Conservation (phyloP, 805 yeast genomes). For the Clavispora fructus region DNA sequence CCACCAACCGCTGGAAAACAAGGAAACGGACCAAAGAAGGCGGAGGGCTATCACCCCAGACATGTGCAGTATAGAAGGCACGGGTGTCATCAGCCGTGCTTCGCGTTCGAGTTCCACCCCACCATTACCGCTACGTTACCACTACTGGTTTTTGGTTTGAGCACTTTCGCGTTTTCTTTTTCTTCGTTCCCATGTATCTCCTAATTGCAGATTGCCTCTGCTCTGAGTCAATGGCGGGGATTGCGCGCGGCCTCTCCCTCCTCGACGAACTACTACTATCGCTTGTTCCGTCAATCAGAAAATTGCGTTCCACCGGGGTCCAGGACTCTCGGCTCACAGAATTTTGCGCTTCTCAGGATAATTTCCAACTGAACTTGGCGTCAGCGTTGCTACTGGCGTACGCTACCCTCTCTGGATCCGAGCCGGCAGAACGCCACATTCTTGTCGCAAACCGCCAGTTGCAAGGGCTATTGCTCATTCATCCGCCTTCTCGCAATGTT, state of each 20-base stretch:
- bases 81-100: not conserved
- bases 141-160: too few species aligned
- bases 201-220: slow-evolving; percentile 2
- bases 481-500: slow-evolving; percentile 47
- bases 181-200: not conserved
- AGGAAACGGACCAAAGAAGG: not conserved
- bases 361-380: slow-evolving; percentile 47
- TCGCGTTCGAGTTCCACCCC: not conserved
- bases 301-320: slow-evolving; percentile 4
- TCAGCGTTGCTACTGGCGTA: slow-evolving; percentile 25
- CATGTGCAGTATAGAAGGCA: not conserved
- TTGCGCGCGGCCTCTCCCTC: slow-evolving; percentile 4
- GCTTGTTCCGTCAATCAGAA: slow-evolving; percentile 9
- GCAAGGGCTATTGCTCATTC: slow-evolving; percentile 59
- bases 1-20: too few species aligned
- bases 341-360: slow-evolving; percentile 46
- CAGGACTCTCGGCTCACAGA: slow-evolving; percentile 11
- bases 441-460: slow-evolving; percentile 33
- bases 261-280: slow-evolving; percentile 7
- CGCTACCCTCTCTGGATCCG: slow-evolving; percentile 1
- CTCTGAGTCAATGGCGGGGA: slow-evolving; percentile 2
- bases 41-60: not conserved
- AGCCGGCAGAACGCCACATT: not conserved
- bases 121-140: too few species aligned
- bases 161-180: too few species aligned